phyloP scores from a whole-genome alignment of 108 stramenopile genomes.

The Chaetoceros tenuissimus region DNA sequence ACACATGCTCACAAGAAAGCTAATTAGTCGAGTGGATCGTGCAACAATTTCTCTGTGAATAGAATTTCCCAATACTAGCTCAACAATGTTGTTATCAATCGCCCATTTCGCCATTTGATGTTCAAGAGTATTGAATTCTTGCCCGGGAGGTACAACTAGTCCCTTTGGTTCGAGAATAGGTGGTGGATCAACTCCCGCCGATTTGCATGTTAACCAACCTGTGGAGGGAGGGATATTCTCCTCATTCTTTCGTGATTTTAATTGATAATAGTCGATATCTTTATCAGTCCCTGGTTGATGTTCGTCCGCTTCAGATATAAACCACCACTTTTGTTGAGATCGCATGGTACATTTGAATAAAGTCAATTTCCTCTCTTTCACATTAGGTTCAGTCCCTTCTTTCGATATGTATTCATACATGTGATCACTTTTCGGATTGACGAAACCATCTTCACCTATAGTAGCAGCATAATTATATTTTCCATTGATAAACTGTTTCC shows the following conservation, averaged over 20 bases:
- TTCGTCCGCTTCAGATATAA: conserved; percentile 91
- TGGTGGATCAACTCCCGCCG: conserved; percentile 67
- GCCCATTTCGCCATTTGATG: conserved; percentile 78
- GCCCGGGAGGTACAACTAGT: conserved; percentile 62
- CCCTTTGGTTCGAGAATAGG: conserved; percentile 55
- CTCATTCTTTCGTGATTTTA: conserved; percentile 78
- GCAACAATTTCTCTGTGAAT: conserved; percentile 79
- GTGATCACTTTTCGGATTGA: conserved; percentile 32
- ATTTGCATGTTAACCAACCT: conserved; percentile 79
- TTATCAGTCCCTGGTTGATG: conserved; percentile 95
- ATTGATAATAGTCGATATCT: conserved; percentile 97
- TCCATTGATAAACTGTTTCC: conserved; percentile 76
- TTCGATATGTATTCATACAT: conserved; percentile 37
- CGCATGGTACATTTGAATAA: conserved; percentile 93
- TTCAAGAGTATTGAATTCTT: conserved; percentile 68
- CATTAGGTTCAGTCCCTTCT: conserved; percentile 9
- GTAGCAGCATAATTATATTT: conserved; percentile 49
- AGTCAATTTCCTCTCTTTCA: conserved; percentile 68
- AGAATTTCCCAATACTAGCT: conserved; percentile 61
- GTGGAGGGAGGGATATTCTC: conserved; percentile 58
- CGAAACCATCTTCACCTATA: conserved; percentile 48
- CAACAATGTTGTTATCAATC: conserved; percentile 75
- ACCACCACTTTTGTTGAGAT: conserved; percentile 97
- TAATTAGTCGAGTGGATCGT: conserved; percentile 59
- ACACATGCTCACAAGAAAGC: conserved; percentile 80